Evolutionary conservation across 1,284 basidiomycete genomes (phyloP), one percentile per base, ranked within the genome.

Genomic region (Kwoniella shivajii): DNA sequence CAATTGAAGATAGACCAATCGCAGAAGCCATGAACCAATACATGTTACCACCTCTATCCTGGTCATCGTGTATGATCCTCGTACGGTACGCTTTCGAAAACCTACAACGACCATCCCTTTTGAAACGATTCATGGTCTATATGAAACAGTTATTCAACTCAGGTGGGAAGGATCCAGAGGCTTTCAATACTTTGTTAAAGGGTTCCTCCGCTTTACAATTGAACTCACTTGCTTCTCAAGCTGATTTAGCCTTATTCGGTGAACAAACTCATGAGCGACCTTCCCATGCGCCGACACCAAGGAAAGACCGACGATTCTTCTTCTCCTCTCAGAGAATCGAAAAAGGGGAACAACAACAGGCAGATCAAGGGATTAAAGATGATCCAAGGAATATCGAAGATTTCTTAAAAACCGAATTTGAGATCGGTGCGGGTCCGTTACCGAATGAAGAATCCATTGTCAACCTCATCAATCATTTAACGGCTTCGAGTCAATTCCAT

Each of bases 11-110:
- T 33, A 11, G 11, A 7, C 6, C 16, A 24, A 29, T 31, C 6
- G 6, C 44, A 30, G 16, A 50, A 37, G 33, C 34, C 38, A 13
- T 38, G 44, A 48, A 46, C 27, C 34, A 26, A 18, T 77, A 75
- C 50, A 63, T 67, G 57, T 60, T 73, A 5, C 68, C 64, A 4
- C 72, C 72, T 1, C 64, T 79, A 11, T 60, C 55, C 0, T 67
- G 68, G 57, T 49, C 55, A 10, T 68, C 73, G 14, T 68, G 67
- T 47, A 52, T 66, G 6, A 59, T 71, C 6, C 67, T 79, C 5
- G 56, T 77, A 24, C 50, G 59, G 16, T 77, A 77, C 54, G 68
- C 68, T 4, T 44, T 74, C 7, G 45, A 58, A 16, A 50, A 54
- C 10, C 55, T 76, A 24, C 48, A 56, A 24, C 50, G 59, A 48